Percentiles rank a stretch among this genome's conserved stretches.
Evolutionary conservation across 257 asterid species (phyloP).

Genomic region (Solanum rostratum): DNA sequence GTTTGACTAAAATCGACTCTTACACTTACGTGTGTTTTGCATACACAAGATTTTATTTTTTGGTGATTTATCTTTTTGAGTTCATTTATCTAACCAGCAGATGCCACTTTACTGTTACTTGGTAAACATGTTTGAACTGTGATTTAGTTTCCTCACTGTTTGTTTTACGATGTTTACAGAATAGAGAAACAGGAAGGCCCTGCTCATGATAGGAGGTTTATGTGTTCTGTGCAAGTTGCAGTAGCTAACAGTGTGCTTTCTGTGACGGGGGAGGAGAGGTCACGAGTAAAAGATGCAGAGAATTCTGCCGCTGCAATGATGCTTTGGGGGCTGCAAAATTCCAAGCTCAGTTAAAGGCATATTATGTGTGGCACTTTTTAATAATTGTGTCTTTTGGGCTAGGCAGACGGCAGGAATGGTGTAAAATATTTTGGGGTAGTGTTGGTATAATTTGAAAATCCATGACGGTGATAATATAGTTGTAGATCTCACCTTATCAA

Average conservation of each 20-base stretch:
- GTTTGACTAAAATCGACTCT: not conserved
- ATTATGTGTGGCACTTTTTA: not conserved
- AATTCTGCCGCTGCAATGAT: conserved; percentile 71
- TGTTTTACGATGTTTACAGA: conserved; percentile 25
- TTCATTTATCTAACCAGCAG: not conserved
- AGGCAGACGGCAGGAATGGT: not conserved
- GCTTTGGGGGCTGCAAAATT: conserved; percentile 31
- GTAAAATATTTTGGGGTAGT: not conserved
- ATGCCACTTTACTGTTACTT: not conserved
- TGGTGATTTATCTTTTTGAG: not conserved
- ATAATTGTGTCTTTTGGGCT: not conserved
- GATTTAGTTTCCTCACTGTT: not conserved
- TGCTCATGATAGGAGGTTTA: conserved; percentile 43
- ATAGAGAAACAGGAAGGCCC: conserved; percentile 40
- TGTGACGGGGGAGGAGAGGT: conserved; percentile 37
- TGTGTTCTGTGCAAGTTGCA: conserved; percentile 55
- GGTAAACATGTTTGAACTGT: not conserved
- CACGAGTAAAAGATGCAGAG: conserved; percentile 54
- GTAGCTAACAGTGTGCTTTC: conserved; percentile 11
- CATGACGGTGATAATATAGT: not conserved
- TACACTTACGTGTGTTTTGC: not conserved
- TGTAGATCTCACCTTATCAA: not conserved
- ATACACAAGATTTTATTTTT: not conserved
- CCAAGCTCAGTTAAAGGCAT: conserved; percentile 15
- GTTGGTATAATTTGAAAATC: not conserved